Conservation (phyloP, 2,329 filamentous ascomycete genomes). For the Aspergillus ustus region DNA sequence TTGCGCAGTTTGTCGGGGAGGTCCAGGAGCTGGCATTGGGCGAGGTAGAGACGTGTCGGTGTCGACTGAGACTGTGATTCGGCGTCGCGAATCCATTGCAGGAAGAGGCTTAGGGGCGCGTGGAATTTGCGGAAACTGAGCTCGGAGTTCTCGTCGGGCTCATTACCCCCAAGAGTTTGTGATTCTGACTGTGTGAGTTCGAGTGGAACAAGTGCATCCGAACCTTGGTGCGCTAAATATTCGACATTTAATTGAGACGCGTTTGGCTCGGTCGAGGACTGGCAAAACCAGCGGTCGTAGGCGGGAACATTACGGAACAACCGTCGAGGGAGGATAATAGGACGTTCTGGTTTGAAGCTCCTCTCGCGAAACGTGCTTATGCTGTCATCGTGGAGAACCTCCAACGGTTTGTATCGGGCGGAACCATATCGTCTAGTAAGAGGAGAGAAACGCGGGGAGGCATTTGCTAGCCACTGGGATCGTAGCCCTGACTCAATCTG, state of each 20-base stretch:
- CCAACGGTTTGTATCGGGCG: conserved; percentile 30
- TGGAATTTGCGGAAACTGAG: conserved; percentile 52
- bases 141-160: not conserved
- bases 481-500: conserved; percentile 21
- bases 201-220: conserved; percentile 59
- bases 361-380: conserved; percentile 56
- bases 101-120: conserved; percentile 64
- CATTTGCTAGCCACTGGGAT: conserved; percentile 9
- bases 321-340: conserved; percentile 55
- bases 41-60: conserved; percentile 71
- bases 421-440: conserved; percentile 1
- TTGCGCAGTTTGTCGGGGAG: conserved; percentile 66
- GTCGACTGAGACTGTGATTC: conserved; percentile 30
- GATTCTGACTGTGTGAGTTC: conserved; percentile 54
- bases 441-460: not conserved
- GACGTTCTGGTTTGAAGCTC: conserved; percentile 59
- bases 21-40: conserved; percentile 74
- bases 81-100: conserved; percentile 54
- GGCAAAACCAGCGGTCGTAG: conserved; percentile 63
- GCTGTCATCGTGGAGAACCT: conserved; percentile 37
- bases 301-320: conserved; percentile 57
- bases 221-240: conserved; percentile 52
- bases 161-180: not conserved
- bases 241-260: conserved; percentile 43
- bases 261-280: conserved; percentile 40